Base-by-base conservation (phyloP, 495 filamentous ascomycete species). In the Lichina pygmaea region DNA sequence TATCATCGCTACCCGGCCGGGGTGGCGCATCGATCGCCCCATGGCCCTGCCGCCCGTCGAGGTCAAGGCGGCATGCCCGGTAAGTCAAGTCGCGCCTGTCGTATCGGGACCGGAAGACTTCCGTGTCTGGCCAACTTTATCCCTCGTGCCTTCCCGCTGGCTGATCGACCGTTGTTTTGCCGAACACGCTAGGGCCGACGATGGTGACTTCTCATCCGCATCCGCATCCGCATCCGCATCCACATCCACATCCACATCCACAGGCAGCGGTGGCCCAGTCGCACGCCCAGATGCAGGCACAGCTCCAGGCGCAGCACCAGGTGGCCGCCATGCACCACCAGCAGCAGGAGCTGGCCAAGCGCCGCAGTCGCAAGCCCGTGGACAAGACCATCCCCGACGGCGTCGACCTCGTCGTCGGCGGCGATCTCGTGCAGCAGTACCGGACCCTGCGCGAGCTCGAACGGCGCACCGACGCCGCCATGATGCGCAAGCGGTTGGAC, bases 311-410 rank as follows among this genome's bases (percentile, higher is more conserved):
- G 46, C 70, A 72, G 44, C 24, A 24, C 24, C 24, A 24, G 2
- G 24, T 24, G 24, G 63, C 66, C 36, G 55, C 61, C 38, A 65
- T 67, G 44, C 57, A 63, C 41, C 24, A 24, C 24, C 60, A 66
- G 41, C 72, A 67, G 40, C 69, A 65, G 49, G 77, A 83, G 48
- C 60, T 66, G 33, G 76, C 78, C 11, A 81, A 85, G 53, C 72
- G 83, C 42, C 72, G 81, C 44, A 78, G 78, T 49, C 71, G 71
- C 52, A 89, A 84, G 58, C 91, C 91, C 7, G 93, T 85, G 31
- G 91, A 99, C 60, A 91, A 79, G 66, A 84, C 77, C 49, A 74
- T 99, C 15, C 86, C 91, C 44, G 85, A 93, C 48, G 84, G 80
- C 37, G 63, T 93, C 38, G 82, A 92, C 53, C 75, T 84, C 10